These are phyloP conservation scores for Trichosanthes truncata DNA, from an alignment of 306 rosid genomes.

Conservation along the genomic window DNA sequence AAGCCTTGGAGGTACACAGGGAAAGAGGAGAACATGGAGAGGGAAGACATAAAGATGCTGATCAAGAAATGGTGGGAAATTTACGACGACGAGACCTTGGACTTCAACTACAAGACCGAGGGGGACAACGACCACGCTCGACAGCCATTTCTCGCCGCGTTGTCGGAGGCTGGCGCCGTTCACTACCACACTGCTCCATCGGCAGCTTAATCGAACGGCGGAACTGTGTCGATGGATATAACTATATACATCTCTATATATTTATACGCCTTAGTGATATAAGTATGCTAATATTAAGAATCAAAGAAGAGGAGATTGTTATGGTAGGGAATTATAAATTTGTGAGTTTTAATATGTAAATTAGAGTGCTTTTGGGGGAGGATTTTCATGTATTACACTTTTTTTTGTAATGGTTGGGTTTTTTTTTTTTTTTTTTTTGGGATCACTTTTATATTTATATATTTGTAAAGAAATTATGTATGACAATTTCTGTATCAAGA, in stretches of 20 bases:
- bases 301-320: not conserved
- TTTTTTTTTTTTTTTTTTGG: not conserved
- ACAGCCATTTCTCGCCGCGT: constrained; percentile 9
- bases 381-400: not conserved
- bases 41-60: constrained; percentile 63
- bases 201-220: constrained; percentile 6
- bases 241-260: not conserved
- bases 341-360: not conserved
- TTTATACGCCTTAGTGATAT: too few relatives aligned
- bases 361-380: not conserved
- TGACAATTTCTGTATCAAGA: not conserved
- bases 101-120: constrained; percentile 15
- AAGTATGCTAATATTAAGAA: not conserved
- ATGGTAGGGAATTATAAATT: not conserved
- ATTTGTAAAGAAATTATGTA: not conserved
- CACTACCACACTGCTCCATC: constrained; percentile 17
- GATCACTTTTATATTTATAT: not conserved
- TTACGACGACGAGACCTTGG: constrained; percentile 55
- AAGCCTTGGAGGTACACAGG: constrained; percentile 93
- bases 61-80: constrained; percentile 78
- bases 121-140: not conserved
- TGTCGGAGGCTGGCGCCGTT: constrained; percentile 12
- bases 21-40: constrained; percentile 63
- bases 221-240: too few relatives aligned
- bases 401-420: not conserved